These are phyloP conservation scores for Pichia nanzhaoensis DNA, from an alignment of 805 yeast species.

Conservation along the genomic window DNA sequence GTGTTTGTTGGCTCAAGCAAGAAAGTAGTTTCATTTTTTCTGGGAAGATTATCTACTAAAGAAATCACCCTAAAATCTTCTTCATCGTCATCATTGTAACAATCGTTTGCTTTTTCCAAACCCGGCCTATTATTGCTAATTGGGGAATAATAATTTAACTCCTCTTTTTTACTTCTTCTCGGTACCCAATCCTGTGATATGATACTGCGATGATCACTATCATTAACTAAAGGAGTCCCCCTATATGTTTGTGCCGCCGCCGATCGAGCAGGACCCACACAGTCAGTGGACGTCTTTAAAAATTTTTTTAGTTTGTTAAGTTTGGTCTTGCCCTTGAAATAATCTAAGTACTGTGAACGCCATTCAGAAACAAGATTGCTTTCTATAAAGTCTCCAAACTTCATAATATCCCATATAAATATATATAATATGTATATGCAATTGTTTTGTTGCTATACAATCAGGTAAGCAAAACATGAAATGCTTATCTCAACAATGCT, in stretches of 20 bases:
- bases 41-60: not conserved
- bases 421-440: too few relatives aligned
- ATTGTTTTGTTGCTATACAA: too few relatives aligned
- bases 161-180: too few relatives aligned
- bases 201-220: not conserved
- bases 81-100: not conserved
- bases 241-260: not conserved
- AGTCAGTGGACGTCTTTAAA: constrained; percentile 7
- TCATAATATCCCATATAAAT: constrained; percentile 35
- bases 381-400: constrained; percentile 59
- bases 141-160: too few relatives aligned
- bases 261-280: not conserved
- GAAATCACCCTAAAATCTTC: not conserved
- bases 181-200: too few relatives aligned
- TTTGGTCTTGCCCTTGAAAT: constrained; percentile 42
- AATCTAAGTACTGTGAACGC: constrained; percentile 77
- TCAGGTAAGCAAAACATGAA: too few relatives aligned
- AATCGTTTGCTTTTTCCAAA: not conserved
- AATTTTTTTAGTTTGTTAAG: constrained; percentile 22
- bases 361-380: constrained; percentile 80
- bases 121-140: not conserved
- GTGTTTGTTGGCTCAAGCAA: not conserved
- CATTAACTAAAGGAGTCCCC: not conserved
- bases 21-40: not conserved
- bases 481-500: too few relatives aligned